phyloP scores from a whole-genome alignment of 257 asterid genomes.

The Solanum sitiens region DNA sequence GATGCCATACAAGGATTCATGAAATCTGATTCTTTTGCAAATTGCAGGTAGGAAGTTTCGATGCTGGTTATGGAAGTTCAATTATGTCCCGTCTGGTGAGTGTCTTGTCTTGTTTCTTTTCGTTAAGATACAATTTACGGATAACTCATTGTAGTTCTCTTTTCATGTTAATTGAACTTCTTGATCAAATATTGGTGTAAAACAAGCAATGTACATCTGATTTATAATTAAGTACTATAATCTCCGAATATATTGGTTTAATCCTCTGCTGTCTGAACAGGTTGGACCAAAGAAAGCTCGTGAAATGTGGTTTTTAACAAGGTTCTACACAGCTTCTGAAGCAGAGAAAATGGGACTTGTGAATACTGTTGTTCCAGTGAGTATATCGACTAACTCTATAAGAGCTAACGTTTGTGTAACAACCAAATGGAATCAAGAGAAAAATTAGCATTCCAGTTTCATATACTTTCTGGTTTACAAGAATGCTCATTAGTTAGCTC shows the following conservation, averaged over 20 bases:
- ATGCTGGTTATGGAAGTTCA: constrained; percentile 96
- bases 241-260: neutral
- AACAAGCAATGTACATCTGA: neutral
- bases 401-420: neutral
- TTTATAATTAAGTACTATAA: neutral
- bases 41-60: constrained; percentile 93
- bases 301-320: constrained; percentile 85
- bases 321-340: constrained; percentile 73
- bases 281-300: constrained; percentile 88
- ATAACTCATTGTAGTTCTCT: neutral
- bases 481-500: neutral
- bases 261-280: constrained; percentile 16
- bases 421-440: neutral
- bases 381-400: neutral
- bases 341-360: constrained; percentile 98
- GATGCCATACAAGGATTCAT: neutral
- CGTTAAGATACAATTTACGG: neutral
- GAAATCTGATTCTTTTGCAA: neutral
- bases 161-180: neutral
- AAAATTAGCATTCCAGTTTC: neutral
- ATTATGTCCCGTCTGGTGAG: constrained; percentile 85
- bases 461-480: neutral
- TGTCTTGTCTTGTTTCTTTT: neutral
- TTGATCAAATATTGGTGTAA: neutral
- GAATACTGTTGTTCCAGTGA: constrained; percentile 82